Evolutionary conservation across 345 rosid genomes (phyloP), one percentile per base, ranked within the genome.

Genomic region (Citrus cavaleriei): DNA sequence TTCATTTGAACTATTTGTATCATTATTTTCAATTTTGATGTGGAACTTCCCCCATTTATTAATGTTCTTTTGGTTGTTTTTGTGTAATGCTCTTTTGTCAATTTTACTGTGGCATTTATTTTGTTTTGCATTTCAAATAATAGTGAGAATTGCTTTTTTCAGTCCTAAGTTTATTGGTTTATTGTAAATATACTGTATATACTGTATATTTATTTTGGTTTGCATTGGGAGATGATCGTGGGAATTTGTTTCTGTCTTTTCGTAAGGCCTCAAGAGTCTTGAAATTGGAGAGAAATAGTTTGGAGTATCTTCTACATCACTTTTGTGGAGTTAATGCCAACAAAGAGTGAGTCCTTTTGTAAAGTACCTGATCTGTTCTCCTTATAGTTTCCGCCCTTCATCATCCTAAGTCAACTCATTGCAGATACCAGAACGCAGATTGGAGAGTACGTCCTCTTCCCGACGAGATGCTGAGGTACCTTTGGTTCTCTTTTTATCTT

Each of bases 381-480:
- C 24, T 16, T 78, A 34, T 78, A 49, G 27, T 38, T 82, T 59
- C 37, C 16, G 28, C 49, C 21, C 35, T 24, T 46, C 58, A 54
- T 54, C 58, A 18, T 6, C 51, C 51, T 46, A 46, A 46, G 51
- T 13, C 51, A 12, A 13, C 18, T 46, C 51, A 54, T 78, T 86
- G 88, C 92, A 95, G 98, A 80, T 95, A 95, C 85, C 99, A 95
- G 85, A 92, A 89, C 85, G 95, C 97, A 62, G 98, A 95, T 83
- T 95, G 99, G 99, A 93, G 98, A 91, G 73, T 93, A 72, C 91
- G 99, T 27, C 99, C 99, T 61, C 91, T 95, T 79, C 93, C 97
- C 64, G 84, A 87, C 64, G 97, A 87, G 80, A 95, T 95, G 99
- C 38, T 88, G 72, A 91, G 92, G 99, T 93, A 75, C 61, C 32